Evolutionary conservation across 2,329 filamentous ascomycete species (phyloP), one percentile per base, ranked within the genome.

Genomic region (Botrytis fabae): DNA sequence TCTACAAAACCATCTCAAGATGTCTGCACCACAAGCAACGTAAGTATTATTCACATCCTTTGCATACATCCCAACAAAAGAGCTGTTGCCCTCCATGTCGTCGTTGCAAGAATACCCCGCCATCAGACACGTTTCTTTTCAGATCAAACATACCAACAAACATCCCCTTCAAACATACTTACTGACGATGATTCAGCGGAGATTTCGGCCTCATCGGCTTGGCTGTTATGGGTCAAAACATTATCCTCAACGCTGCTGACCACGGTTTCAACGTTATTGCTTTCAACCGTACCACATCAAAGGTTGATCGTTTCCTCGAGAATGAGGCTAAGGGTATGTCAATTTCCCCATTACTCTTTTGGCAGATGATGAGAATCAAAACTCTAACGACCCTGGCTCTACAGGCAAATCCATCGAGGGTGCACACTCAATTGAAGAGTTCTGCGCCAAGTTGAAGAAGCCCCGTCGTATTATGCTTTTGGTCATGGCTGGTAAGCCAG

Each of bases 381-480:
- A 70, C 73, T 28, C 73, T 76, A 69, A 78, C n/a, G 32, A 20
- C 40, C n/a, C 18, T 14, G 25, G 32, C 4, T 32, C 28, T 66
- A 44, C 73, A 89, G 91, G 95, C 88, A 98, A 97, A 90, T 92
- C 93, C 81, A 92, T 99, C 80, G 90, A 98, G 78, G 96, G 96
- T 83, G 95, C 96, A 80, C 92, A 97, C 87, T 93, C 91, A 82
- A 92, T 94, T 83, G 89, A 97, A 88, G 96, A 99, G 85, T 98
- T 99, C 83, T 90, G 95, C 82, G 86, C 90, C 85, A 98, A 98
- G 90, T 93, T 99, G 84, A 98, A 98, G 93, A 93, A 89, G 81
- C 96, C 96, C 82, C 94, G 96, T 81, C 93, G 95, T 81, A 90
- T 99, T 85, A 99, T 99, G 96, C 90, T 99, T 82, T 92, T 99